These are phyloP conservation scores for Fusarium sp. DNA, from an alignment of 2,329 filamentous ascomycete species.

Conservation along the genomic window DNA sequence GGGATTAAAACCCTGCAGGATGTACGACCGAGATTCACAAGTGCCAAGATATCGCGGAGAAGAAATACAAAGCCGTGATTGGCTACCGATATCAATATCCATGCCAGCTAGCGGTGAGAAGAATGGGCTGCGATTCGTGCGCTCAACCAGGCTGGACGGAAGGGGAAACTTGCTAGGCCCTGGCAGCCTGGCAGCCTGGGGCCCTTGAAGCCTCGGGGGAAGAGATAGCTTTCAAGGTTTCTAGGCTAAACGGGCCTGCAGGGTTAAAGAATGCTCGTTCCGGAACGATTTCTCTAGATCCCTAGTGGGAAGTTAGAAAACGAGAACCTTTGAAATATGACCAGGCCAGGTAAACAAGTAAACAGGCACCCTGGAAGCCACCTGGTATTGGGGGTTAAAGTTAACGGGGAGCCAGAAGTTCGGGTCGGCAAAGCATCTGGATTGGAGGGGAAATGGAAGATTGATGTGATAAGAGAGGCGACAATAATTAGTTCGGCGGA, in stretches of 20 bases:
- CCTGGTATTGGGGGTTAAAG: conserved; percentile 15
- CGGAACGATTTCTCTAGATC: conserved; percentile 10
- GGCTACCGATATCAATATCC: conserved; percentile 37
- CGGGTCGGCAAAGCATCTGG: conserved; percentile 13
- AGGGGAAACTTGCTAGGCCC: conserved; percentile 23
- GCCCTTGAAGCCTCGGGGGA: too few species aligned
- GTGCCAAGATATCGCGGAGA: conserved; percentile 34
- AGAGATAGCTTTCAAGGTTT: conserved; percentile 17
- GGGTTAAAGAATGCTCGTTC: conserved; percentile 24
- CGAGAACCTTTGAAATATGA: conserved; percentile 17
- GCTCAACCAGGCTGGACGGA: conserved; percentile 30
- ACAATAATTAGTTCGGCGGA: conserved; percentile 10
- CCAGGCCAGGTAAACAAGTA: not conserved
- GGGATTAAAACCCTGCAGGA: conserved; percentile 30
- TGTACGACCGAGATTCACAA: conserved; percentile 29
- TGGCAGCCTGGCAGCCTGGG: not conserved
- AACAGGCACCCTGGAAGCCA: conserved; percentile 7
- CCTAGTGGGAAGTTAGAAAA: conserved; percentile 10
- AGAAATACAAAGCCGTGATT: conserved; percentile 29
- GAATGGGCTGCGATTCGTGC: conserved; percentile 27
- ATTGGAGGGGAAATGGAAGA: conserved; percentile 22
- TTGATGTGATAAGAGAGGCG: conserved; percentile 16
- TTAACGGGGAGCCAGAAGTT: not conserved
- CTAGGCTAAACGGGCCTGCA: conserved; percentile 36
- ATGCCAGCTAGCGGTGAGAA: conserved; percentile 39